Percentiles rank a stretch among this genome's conserved stretches.
Evolutionary conservation across 768 basidiomycete genomes (phyloP).

Genomic region (Kwoniella bestiolae): DNA sequence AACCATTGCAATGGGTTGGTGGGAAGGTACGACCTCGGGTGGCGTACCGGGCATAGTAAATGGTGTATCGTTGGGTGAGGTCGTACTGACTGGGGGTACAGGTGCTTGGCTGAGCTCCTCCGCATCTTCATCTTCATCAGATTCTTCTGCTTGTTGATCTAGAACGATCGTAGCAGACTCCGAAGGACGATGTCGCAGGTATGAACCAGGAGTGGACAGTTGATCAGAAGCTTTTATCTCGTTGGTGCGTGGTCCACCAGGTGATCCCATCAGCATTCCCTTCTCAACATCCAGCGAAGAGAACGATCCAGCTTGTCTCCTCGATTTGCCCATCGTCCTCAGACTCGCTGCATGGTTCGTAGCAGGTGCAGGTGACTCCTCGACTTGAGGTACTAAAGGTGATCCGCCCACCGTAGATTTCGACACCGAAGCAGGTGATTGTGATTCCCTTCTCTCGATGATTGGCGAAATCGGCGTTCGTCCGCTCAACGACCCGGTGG

Average conservation of each 20-base stretch:
- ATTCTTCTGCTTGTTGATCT: constrained; percentile 31
- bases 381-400: constrained; percentile 42
- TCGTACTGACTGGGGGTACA: constrained; percentile 4
- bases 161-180: constrained; percentile 31
- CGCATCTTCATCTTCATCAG: constrained; percentile 32
- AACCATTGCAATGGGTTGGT: constrained; percentile 30
- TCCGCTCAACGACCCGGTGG: constrained; percentile 52
- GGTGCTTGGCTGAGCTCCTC: constrained; percentile 28
- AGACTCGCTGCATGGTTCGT: constrained; percentile 6
- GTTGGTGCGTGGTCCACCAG: constrained; percentile 17
- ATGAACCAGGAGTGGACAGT: constrained; percentile 10
- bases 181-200: constrained; percentile 38
- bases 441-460: constrained; percentile 53
- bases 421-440: constrained; percentile 46
- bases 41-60: constrained; percentile 30
- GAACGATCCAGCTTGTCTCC: constrained; percentile 93
- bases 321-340: constrained; percentile 55
- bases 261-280: constrained; percentile 65
- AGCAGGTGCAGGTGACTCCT: constrained; percentile 61
- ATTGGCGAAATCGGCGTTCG: constrained; percentile 58
- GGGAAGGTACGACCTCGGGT: constrained; percentile 22
- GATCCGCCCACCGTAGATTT: constrained; percentile 46
- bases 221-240: neutral
- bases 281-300: constrained; percentile 89
- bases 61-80: constrained; percentile 23